These are phyloP conservation scores for Picochlorum sp. DNA, from an alignment of 139 green algal species.

Conservation along the genomic window DNA sequence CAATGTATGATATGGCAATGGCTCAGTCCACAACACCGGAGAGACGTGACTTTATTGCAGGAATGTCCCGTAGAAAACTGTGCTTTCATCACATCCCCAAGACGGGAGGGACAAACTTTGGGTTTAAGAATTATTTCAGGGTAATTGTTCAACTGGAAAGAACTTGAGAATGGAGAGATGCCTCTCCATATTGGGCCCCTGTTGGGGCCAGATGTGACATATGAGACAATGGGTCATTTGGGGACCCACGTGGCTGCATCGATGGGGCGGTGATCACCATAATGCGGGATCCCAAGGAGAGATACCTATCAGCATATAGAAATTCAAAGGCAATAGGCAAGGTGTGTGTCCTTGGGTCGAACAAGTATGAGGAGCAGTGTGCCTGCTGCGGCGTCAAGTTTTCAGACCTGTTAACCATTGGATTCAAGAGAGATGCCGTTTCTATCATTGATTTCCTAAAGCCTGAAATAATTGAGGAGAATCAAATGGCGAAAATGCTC, in stretches of 20 bases:
- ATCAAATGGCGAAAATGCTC: not conserved
- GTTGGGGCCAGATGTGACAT: not conserved
- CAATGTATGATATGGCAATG: too few species aligned
- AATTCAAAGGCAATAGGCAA: not conserved
- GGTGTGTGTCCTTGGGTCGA: not conserved
- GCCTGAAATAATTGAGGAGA: not conserved
- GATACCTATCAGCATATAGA: not conserved
- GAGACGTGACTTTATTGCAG: not conserved
- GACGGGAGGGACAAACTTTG: slow-evolving; percentile 2
- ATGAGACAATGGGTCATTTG: not conserved
- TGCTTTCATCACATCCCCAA: slow-evolving; percentile 4
- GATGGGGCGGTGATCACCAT: not conserved
- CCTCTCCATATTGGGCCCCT: not conserved
- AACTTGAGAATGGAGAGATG: slow-evolving; percentile 1
- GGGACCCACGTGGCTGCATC: not conserved
- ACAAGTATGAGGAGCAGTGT: not conserved
- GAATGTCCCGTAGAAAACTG: not conserved
- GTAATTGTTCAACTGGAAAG: not conserved
- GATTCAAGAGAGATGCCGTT: not conserved
- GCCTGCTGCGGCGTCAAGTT: not conserved
- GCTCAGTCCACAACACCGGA: not conserved
- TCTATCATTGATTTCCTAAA: not conserved
- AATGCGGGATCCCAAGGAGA: not conserved
- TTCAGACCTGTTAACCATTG: not conserved
- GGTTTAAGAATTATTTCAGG: not conserved